Evolutionary conservation across 371 early-diverging fungal species (phyloP).

Genomic region (Actinomortierella wolfii): DNA sequence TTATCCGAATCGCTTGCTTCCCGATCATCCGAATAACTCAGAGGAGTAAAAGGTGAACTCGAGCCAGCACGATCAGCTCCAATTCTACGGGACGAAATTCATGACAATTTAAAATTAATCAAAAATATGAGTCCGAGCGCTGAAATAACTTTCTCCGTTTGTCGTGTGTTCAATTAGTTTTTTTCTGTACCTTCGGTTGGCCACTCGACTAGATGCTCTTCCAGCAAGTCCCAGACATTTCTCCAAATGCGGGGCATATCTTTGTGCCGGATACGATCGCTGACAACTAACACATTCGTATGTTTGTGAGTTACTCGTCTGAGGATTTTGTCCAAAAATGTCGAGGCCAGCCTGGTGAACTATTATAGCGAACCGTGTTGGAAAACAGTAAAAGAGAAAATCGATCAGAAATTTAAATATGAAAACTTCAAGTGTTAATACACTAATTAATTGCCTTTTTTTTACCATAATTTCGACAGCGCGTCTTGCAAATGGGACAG

Average conservation of each 20-base stretch:
- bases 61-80: constrained; percentile 43
- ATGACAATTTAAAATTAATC: not conserved
- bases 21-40: constrained; percentile 43
- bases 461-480: constrained; percentile 57
- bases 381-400: not conserved
- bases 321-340: constrained; percentile 73
- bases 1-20: constrained; percentile 45
- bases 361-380: constrained; percentile 20
- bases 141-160: constrained; percentile 9
- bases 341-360: constrained; percentile 64
- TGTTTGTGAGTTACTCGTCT: constrained; percentile 58
- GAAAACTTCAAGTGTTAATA: not conserved
- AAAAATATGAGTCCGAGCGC: constrained; percentile 1
- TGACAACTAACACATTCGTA: constrained; percentile 83
- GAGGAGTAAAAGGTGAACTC: constrained; percentile 45
- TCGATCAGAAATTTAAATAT: not conserved
- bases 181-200: constrained; percentile 60
- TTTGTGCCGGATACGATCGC: constrained; percentile 72
- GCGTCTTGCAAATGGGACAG: constrained; percentile 76
- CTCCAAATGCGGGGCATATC: constrained; percentile 89
- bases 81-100: not conserved
- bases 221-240: constrained; percentile 88
- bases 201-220: constrained; percentile 67
- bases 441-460: constrained; percentile 19
- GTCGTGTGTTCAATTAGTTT: constrained; percentile 6